These are phyloP conservation scores for Tuber calosporum DNA, from an alignment of 495 filamentous ascomycete species.

Conservation along the genomic window DNA sequence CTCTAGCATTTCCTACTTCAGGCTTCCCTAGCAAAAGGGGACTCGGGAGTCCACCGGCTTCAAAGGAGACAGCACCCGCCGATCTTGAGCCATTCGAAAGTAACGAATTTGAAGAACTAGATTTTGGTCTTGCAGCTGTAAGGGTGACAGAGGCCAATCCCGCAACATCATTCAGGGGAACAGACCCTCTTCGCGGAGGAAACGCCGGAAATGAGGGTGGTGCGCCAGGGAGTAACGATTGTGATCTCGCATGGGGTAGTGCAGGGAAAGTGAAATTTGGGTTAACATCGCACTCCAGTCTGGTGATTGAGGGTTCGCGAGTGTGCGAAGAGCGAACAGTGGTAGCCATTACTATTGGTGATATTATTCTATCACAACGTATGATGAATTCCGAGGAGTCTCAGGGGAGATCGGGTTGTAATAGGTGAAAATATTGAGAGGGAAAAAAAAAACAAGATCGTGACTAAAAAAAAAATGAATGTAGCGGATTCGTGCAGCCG, in stretches of 20 bases:
- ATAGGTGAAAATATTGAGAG: conserved; percentile 8
- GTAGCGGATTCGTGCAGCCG: conserved; percentile 39
- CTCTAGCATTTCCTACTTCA: conserved; percentile 8
- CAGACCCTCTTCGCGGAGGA: conserved; percentile 38
- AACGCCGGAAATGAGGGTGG: conserved; percentile 35
- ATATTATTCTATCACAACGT: not conserved
- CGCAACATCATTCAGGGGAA: conserved; percentile 26
- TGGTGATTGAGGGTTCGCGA: conserved; percentile 36
- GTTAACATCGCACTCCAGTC: conserved; percentile 39
- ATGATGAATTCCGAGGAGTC: conserved; percentile 6
- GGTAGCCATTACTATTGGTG: conserved; percentile 38
- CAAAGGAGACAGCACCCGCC: conserved; percentile 1
- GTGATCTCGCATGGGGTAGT: conserved; percentile 30
- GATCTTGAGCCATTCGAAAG: conserved; percentile 19
- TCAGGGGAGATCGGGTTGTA: conserved; percentile 2
- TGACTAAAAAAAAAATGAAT: conserved; percentile 33
- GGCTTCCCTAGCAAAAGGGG: conserved; percentile 4
- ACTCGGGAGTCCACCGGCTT: conserved; percentile 4
- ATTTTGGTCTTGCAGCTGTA: conserved; percentile 30
- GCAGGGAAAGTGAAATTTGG: conserved; percentile 39
- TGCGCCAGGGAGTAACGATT: conserved; percentile 30
- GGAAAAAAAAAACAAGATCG: conserved; percentile 33
- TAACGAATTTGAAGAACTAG: conserved; percentile 31
- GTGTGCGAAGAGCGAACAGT: conserved; percentile 30
- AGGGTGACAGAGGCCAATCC: conserved; percentile 24